These are phyloP conservation scores for Avena eriantha DNA, from an alignment of 176 grass and related monocot genomes.

Conservation along the genomic window DNA sequence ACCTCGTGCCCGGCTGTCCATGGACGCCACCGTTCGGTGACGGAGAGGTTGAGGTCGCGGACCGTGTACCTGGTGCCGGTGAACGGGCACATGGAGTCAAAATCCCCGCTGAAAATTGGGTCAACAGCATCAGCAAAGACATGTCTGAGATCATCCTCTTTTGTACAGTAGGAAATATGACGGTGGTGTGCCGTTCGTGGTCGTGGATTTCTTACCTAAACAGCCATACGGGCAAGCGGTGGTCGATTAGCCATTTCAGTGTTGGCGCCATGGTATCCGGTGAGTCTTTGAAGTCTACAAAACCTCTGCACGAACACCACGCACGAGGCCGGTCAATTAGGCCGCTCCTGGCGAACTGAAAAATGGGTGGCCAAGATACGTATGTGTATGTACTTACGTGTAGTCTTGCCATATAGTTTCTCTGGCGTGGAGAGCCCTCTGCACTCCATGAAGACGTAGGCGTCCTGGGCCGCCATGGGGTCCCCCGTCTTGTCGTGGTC, in stretches of 20 bases:
- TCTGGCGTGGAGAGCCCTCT: slow-evolving; percentile 11
- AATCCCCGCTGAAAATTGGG: not conserved
- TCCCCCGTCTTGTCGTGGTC: not conserved
- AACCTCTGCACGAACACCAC: not conserved
- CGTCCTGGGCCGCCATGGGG: not conserved
- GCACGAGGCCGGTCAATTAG: not conserved
- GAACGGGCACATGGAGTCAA: not conserved
- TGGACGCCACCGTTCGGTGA: not conserved
- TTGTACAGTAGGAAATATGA: not conserved
- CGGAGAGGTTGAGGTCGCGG: not conserved
- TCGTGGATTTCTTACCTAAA: not conserved
- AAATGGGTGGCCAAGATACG: not conserved
- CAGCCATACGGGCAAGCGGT: not conserved
- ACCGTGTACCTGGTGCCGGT: not conserved
- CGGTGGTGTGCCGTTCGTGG: not conserved
- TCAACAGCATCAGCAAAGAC: not conserved
- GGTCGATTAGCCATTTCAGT: not conserved
- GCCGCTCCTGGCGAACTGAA: not conserved
- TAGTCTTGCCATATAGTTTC: not conserved
- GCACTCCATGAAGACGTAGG: not conserved
- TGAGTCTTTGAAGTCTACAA: not conserved
- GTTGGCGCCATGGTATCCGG: not conserved
- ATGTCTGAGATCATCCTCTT: not conserved
- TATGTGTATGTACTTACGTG: not conserved
- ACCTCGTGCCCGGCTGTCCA: not conserved